These are phyloP conservation scores for Tetrapisispora taiwanensis DNA, from an alignment of 805 yeast genomes.

Conservation along the genomic window DNA sequence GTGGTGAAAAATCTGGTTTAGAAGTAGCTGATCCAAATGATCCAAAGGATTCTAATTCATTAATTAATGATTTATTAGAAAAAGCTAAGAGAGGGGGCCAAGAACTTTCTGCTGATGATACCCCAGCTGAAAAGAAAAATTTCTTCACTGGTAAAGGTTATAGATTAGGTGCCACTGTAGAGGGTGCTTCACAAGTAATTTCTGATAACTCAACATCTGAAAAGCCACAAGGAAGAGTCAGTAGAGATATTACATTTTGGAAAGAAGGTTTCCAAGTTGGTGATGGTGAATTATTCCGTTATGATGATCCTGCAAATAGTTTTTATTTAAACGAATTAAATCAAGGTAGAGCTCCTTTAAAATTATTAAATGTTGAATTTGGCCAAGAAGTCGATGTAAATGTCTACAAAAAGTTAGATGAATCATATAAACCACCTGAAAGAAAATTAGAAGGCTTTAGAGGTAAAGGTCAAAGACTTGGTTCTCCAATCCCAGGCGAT, in stretches of 20 bases:
- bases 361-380: conserved; percentile 67
- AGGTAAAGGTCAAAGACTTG: conserved; percentile 79
- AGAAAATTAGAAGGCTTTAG: conserved; percentile 52
- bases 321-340: conserved; percentile 69
- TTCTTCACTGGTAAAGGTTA: conserved; percentile 33
- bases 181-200: conserved; percentile 27
- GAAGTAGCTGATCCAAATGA: conserved; percentile 74
- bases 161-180: conserved; percentile 31
- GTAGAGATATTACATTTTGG: conserved; percentile 88
- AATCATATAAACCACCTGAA: conserved; percentile 68
- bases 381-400: conserved; percentile 92
- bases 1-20: conserved; percentile 63
- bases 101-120: conserved; percentile 27
- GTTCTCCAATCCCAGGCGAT: conserved; percentile 82
- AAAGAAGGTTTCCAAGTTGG: conserved; percentile 92
- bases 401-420: conserved; percentile 72
- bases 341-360: conserved; percentile 84
- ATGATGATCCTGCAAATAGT: conserved; percentile 87
- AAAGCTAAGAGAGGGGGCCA: conserved; percentile 59
- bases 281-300: conserved; percentile 75
- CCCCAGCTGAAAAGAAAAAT: conserved; percentile 29
- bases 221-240: conserved; percentile 40
- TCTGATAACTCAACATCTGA: conserved; percentile 28
- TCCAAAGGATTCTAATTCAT: conserved; percentile 43
- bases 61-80: conserved; percentile 47